phyloP scores from a whole-genome alignment of 768 basidiomycete genomes.

The Kwoniella pini region DNA sequence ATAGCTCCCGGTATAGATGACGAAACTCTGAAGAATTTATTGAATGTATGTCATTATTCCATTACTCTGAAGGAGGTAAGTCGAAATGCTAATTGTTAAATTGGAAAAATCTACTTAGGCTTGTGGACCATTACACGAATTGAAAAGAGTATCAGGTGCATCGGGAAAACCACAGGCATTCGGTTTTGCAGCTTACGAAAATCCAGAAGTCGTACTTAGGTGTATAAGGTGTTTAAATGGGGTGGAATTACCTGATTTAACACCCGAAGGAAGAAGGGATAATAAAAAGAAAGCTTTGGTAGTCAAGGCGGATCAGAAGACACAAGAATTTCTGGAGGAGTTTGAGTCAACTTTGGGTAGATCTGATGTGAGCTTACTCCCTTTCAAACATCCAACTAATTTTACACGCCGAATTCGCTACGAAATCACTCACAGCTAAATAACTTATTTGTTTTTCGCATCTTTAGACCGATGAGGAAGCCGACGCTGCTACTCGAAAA shows the following conservation, averaged over 20 bases:
- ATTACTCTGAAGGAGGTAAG: neutral
- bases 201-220: conserved; percentile 84
- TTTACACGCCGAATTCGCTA: too few relatives aligned
- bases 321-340: conserved; percentile 79
- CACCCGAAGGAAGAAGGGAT: conserved; percentile 53
- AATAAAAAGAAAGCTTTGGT: conserved; percentile 67
- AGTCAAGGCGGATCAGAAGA: conserved; percentile 97
- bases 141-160: conserved; percentile 89
- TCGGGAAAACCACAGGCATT: conserved; percentile 94
- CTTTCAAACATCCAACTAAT: too few relatives aligned
- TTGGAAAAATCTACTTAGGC: conserved; percentile 61
- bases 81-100: too few relatives aligned
- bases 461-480: conserved; percentile 69
- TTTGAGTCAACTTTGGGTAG: conserved; percentile 76
- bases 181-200: conserved; percentile 94
- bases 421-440: too few relatives aligned
- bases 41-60: conserved; percentile 63
- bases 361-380: conserved; percentile 68
- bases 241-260: conserved; percentile 64
- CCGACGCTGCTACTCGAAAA: conserved; percentile 65
- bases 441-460: too few relatives aligned
- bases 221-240: conserved; percentile 68
- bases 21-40: conserved; percentile 71
- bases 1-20: conserved; percentile 93
- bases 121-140: conserved; percentile 82